Evolutionary conservation across 495 filamentous ascomycete species (phyloP).

Genomic region (Penicillium robsamsonii): DNA sequence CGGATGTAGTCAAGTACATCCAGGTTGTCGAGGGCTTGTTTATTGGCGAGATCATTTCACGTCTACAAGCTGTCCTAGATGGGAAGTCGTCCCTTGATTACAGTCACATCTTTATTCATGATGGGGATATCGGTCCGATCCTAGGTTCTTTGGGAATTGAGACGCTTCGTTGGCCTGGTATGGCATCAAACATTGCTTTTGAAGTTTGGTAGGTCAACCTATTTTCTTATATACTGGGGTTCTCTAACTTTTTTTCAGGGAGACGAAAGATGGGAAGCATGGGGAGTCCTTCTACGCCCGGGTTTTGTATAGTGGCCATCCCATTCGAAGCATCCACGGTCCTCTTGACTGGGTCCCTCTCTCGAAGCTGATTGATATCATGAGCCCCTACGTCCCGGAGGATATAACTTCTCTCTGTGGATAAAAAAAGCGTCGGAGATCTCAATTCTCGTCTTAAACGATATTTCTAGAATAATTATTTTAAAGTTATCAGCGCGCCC

Average conservation of each 20-base stretch:
- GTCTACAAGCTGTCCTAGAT: constrained; percentile 31
- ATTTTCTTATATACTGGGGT: not conserved
- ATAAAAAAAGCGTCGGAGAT: not conserved
- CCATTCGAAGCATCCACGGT: constrained; percentile 33
- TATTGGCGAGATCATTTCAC: constrained; percentile 40
- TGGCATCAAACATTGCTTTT: constrained; percentile 34
- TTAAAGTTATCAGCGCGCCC: not conserved
- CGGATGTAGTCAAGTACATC: constrained; percentile 38
- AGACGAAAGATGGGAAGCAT: constrained; percentile 8
- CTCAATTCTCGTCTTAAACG: not conserved
- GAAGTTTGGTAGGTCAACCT: constrained; percentile 49
- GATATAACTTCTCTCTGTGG: constrained; percentile 28
- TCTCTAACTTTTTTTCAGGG: constrained; percentile 15
- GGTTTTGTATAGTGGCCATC: constrained; percentile 42
- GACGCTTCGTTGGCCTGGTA: constrained; percentile 31
- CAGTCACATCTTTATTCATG: constrained; percentile 35
- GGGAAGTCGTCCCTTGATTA: constrained; percentile 24
- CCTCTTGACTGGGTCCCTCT: constrained; percentile 39
- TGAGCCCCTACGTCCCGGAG: constrained; percentile 29
- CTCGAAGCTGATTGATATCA: constrained; percentile 22
- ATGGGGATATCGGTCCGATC: constrained; percentile 33
- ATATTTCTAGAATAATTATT: not conserved
- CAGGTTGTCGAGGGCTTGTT: constrained; percentile 42
- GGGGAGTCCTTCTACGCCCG: constrained; percentile 28
- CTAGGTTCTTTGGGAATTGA: constrained; percentile 31